Evolutionary conservation across 1,284 basidiomycete species (phyloP).

Genomic region (Xerocomus subilludens): DNA sequence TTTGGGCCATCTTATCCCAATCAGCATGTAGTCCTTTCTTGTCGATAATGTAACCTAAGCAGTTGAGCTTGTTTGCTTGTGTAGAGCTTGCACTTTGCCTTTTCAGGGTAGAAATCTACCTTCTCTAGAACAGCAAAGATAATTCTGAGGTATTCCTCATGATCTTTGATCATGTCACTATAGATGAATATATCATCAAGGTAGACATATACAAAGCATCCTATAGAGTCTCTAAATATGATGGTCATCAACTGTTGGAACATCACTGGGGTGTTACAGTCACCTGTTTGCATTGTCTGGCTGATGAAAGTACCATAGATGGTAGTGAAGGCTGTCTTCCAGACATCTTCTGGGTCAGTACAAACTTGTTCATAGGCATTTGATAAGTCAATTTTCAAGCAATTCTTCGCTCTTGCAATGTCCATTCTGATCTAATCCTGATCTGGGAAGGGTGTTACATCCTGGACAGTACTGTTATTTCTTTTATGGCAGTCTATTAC

Average conservation of each 20-base stretch:
- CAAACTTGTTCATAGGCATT: slow-evolving; percentile 55
- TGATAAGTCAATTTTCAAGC: slow-evolving; percentile 45
- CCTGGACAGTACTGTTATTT: slow-evolving; percentile 45
- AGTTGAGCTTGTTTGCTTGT: not conserved
- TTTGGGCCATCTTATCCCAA: slow-evolving; percentile 27
- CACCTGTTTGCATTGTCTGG: slow-evolving; percentile 52
- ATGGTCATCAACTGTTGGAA: slow-evolving; percentile 54
- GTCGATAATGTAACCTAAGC: slow-evolving; percentile 50
- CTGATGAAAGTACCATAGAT: slow-evolving; percentile 44
- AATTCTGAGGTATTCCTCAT: slow-evolving; percentile 39
- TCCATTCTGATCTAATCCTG: slow-evolving; percentile 46
- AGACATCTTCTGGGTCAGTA: slow-evolving; percentile 37
- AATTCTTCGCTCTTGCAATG: slow-evolving; percentile 41
- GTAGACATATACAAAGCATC: slow-evolving; percentile 39
- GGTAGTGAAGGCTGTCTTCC: not conserved
- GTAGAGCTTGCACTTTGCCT: slow-evolving; percentile 18
- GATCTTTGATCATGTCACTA: not conserved
- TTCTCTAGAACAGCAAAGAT: slow-evolving; percentile 46
- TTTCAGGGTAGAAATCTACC: slow-evolving; percentile 38
- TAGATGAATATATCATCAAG: slow-evolving; percentile 2
- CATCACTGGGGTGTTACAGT: slow-evolving; percentile 52
- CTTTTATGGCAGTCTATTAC: slow-evolving; percentile 12
- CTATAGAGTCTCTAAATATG: slow-evolving; percentile 49
- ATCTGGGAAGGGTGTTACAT: slow-evolving; percentile 51
- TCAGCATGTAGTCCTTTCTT: slow-evolving; percentile 48